phyloP scores from a whole-genome alignment of 345 rosid species.

The Citrus inodora region DNA sequence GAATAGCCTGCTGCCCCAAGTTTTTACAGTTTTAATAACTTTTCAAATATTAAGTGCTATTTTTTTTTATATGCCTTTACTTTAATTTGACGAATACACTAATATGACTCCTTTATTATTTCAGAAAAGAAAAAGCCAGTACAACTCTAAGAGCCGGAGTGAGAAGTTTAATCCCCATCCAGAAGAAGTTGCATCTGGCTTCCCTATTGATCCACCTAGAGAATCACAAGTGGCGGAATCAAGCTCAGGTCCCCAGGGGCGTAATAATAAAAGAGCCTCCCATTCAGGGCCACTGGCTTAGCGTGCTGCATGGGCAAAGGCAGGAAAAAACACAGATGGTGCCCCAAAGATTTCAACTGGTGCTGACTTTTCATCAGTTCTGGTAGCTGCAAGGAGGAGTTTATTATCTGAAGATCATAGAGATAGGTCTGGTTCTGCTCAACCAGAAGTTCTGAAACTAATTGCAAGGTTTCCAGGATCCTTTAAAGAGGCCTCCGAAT shows the following conservation, averaged over 20 bases:
- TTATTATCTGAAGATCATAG: constrained; percentile 50
- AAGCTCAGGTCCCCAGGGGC: constrained; percentile 52
- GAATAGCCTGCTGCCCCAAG: not conserved
- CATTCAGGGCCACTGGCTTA: constrained; percentile 91
- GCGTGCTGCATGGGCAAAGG: constrained; percentile 72
- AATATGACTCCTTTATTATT: constrained; percentile 9
- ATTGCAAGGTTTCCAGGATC: constrained; percentile 84
- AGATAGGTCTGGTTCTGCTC: constrained; percentile 45
- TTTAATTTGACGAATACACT: not conserved
- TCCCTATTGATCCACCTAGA: constrained; percentile 97
- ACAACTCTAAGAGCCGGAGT: constrained; percentile 80
- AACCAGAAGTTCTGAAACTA: constrained; percentile 55
- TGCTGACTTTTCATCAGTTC: constrained; percentile 56
- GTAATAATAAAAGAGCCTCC: constrained; percentile 75
- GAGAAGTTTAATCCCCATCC: constrained; percentile 97
- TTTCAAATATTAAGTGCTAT: not conserved
- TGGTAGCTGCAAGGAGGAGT: constrained; percentile 56
- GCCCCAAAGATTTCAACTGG: constrained; percentile 50
- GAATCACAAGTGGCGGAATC: constrained; percentile 71
- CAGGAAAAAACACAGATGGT: constrained; percentile 60
- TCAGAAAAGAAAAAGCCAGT: constrained; percentile 82
- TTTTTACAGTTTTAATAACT: not conserved
- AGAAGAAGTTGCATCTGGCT: constrained; percentile 97
- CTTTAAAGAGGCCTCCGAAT: constrained; percentile 79
- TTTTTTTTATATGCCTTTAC: not conserved